Percentiles rank a stretch among this genome's conserved stretches.
phyloP scores from a whole-genome alignment of 2,329 filamentous ascomycete genomes.

The Trichoderma guizhouense region DNA sequence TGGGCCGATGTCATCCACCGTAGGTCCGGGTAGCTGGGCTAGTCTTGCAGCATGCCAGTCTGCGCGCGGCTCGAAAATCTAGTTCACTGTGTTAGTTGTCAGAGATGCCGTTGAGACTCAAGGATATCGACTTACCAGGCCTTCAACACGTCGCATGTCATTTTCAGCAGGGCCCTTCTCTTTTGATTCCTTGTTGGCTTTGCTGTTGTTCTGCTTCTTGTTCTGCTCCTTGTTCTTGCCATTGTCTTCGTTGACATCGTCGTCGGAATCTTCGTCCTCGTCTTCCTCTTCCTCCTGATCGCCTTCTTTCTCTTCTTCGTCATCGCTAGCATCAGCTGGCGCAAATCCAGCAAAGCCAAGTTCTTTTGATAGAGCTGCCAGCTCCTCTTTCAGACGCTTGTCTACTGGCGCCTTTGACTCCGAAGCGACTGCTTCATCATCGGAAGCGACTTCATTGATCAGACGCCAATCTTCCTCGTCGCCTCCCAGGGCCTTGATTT shows the following conservation, averaged over 20 bases:
- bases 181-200: not conserved
- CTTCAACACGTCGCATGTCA: slow-evolving; percentile 29
- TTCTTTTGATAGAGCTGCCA: slow-evolving; percentile 38
- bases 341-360: slow-evolving; percentile 36
- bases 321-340: slow-evolving; percentile 36
- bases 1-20: slow-evolving; percentile 44
- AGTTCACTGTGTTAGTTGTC: slow-evolving; percentile 34
- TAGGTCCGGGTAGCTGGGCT: slow-evolving; percentile 41
- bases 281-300: slow-evolving; percentile 29
- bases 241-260: not conserved
- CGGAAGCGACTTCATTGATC: slow-evolving; percentile 50
- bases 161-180: slow-evolving; percentile 10
- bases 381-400: slow-evolving; percentile 38
- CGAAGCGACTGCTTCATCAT: slow-evolving; percentile 36
- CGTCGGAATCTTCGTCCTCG: slow-evolving; percentile 23
- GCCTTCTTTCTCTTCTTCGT: slow-evolving; percentile 32
- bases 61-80: slow-evolving; percentile 56
- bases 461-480: slow-evolving; percentile 63
- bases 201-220: not conserved
- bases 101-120: slow-evolving; percentile 22
- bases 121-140: slow-evolving; percentile 32
- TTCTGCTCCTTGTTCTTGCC: not conserved
- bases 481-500: slow-evolving; percentile 63
- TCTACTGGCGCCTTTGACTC: slow-evolving; percentile 37
- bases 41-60: slow-evolving; percentile 54